These are phyloP conservation scores for Bolboschoenus planiculmis DNA, from an alignment of 176 grass and related monocot species.

Conservation along the genomic window DNA sequence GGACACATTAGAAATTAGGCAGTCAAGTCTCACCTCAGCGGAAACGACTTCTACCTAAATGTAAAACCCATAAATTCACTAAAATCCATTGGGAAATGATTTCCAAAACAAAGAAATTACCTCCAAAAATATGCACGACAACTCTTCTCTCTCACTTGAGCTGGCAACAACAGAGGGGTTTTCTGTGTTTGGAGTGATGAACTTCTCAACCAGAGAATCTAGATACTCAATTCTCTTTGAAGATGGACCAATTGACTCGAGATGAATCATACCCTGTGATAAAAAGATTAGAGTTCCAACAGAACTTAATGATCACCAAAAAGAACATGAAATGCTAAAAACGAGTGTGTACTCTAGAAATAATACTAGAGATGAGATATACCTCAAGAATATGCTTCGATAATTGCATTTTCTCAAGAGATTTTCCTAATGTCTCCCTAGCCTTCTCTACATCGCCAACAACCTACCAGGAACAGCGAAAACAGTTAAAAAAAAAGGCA, in stretches of 20 bases:
- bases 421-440: conserved; percentile 52
- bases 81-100: background rate
- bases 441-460: conserved; percentile 62
- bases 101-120: conserved; percentile 36
- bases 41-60: background rate
- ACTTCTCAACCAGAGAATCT: conserved; percentile 87
- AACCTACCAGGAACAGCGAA: conserved; percentile 35
- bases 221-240: conserved; percentile 64
- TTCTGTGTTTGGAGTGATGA: conserved; percentile 43
- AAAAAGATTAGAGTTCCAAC: background rate
- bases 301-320: background rate
- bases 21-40: background rate
- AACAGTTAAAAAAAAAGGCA: background rate
- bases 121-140: conserved; percentile 94
- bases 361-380: conserved; percentile 9
- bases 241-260: conserved; percentile 68
- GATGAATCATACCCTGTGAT: conserved; percentile 75
- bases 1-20: background rate
- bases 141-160: conserved; percentile 77
- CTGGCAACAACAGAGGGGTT: conserved; percentile 41
- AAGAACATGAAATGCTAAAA: background rate
- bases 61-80: background rate
- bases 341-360: background rate
- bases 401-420: conserved; percentile 41
- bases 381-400: conserved; percentile 74